Evolutionary conservation across 2,329 filamentous ascomycete genomes (phyloP), one percentile per base, ranked within the genome.

Genomic region (Cercospora citrullina): DNA sequence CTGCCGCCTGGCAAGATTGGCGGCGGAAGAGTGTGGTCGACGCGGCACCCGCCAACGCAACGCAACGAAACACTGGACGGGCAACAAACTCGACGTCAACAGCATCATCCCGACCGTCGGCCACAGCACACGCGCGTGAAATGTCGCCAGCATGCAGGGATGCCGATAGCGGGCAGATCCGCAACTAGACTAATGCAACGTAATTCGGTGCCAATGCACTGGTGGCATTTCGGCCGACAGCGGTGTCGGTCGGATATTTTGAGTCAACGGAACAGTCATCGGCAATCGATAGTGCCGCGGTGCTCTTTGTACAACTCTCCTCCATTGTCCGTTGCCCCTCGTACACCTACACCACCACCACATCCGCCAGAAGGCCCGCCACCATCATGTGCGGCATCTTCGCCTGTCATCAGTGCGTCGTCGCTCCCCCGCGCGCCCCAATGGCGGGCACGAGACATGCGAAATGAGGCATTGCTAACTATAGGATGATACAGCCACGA

Each of bases 311-410:
- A 53, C 48, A 14, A 14, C 48, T 28, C 48, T 4, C 48, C 21
- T 53, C 48, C 48, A 12, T n/a, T 16, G 26, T 30, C 60, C 36
- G 60, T 53, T 33, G n/a, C 23, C 28, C 16, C 21, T 23, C 42
- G 31, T 18, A 14, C 26, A 58, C 26, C 53, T 23, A 6, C 63
- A 16, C 55, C 36, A 31, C 28, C 48, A 48, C 51, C 28, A 10
- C 45, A 12, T 26, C 48, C 23, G 30, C 62, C 31, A 57, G 63
- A 26, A n/a, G 26, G 21, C 48, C 7, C 30, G 23, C 65, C 70
- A 23, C 78, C 85, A 91, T 80, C 76, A 97, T 97, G 93, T 97
- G 93, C 90, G 93, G 93, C 82, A 96, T 97, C 79, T 97, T 97
- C 82, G 94, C 93, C 77, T 97, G 94, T 84, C 92, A 97, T 84